Evolutionary conservation across 768 basidiomycete genomes (phyloP), one percentile per base, ranked within the genome.

Genomic region (Lentinula guzmanii): DNA sequence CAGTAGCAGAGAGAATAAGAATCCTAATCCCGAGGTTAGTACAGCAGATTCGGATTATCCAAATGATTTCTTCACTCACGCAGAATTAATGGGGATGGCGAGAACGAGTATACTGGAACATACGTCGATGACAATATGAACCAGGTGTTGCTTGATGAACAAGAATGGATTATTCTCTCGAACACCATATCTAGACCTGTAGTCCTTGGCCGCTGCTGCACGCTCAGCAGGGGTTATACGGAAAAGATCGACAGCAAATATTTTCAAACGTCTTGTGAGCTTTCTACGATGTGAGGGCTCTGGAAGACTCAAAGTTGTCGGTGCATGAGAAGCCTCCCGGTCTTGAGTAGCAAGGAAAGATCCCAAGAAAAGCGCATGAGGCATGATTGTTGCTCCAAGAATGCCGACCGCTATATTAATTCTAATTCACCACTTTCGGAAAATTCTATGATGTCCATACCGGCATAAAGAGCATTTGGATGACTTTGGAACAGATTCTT

Each of bases 341-440:
- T 87, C 80, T 65, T 86, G 82, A 0, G 84, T 85, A 7, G 85
- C 81, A 21, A 89, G 77, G 51, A 77, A 77, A 1, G 83, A 84
- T 4, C 87, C 87, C 34, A 89, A 75, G 73, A 84, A 86, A 28
- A 89, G 76, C 13, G 39, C 34, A 46, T 62, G 90, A 1, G 91
- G 90, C 90, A 91, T 92, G 59, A 91, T 84, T 3, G 90, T 91
- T 3, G 90, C 87, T 53, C 86, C 85, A 4, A 86, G 64, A 51
- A 87, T 84, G 34, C 85, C 85, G 60, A 85, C 79, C 34, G 83
- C 82, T 84, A 62, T 34, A 59, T 71, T 68, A 9, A 16, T 52
- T 11, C 33, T 4, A 34, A 10, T 34, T 52, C 4, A 9, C 24
- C 9, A 35, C 5, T 18, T 33, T 16, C 1, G 15, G 5, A 33